Evolutionary conservation across 345 rosid species (phyloP).

Genomic region (Geranium brycei): DNA sequence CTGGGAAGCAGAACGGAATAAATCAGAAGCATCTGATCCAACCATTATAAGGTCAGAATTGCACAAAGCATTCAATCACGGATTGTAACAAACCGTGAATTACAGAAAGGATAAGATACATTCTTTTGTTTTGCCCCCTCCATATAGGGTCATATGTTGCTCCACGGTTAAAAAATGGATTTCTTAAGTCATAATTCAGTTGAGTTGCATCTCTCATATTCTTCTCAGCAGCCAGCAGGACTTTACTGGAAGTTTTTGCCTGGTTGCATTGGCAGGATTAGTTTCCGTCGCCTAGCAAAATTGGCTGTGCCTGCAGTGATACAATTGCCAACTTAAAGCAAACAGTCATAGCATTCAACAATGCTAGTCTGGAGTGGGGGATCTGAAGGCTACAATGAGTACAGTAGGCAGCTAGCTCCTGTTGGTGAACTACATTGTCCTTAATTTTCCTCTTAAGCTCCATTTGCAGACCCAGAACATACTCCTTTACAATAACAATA

Average conservation of each 20-base stretch:
- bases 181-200: constrained; percentile 83
- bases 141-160: constrained; percentile 85
- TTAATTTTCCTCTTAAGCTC: constrained; percentile 64
- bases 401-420: constrained; percentile 96
- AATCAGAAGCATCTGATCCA: constrained; percentile 87
- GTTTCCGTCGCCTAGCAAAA: constrained; percentile 78
- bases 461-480: constrained; percentile 71
- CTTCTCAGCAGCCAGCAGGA: constrained; percentile 69
- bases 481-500: constrained; percentile 66
- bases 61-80: constrained; percentile 62
- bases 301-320: constrained; percentile 63
- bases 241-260: constrained; percentile 64
- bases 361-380: constrained; percentile 70
- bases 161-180: constrained; percentile 78
- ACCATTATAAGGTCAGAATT: constrained; percentile 65
- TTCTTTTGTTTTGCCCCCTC: constrained; percentile 62
- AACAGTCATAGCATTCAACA: constrained; percentile 60
- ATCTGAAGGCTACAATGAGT: constrained; percentile 82
- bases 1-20: constrained; percentile 78
- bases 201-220: constrained; percentile 51
- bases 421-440: constrained; percentile 63
- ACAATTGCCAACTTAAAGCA: constrained; percentile 71
- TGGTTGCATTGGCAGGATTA: constrained; percentile 58
- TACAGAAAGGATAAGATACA: constrained; percentile 74
- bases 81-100: constrained; percentile 56